Percentiles rank a stretch among this genome's conserved stretches.
Evolutionary conservation across 108 stramenopile genomes (phyloP).

Genomic region (Nitzschia sp.): DNA sequence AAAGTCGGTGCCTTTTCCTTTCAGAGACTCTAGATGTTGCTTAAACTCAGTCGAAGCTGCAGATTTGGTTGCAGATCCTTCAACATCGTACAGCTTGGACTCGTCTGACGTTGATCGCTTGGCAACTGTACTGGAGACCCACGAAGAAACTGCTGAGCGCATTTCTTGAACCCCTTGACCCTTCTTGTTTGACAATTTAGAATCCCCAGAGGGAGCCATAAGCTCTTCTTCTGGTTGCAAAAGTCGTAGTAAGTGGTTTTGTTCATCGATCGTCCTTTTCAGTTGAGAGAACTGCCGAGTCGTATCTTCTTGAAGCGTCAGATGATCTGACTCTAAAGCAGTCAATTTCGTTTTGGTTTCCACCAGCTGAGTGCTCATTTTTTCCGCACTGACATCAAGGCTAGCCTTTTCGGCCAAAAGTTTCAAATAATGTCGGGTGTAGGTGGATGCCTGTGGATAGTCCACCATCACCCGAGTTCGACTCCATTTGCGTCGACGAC

Average conservation of each 20-base stretch:
- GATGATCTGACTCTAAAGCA: conserved; percentile 38
- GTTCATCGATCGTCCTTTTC: conserved; percentile 16
- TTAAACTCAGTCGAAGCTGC: conserved; percentile 13
- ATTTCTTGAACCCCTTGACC: conserved; percentile 30
- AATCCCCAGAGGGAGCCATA: neutral
- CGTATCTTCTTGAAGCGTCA: conserved; percentile 23
- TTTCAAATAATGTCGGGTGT: conserved; percentile 42
- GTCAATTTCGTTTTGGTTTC: conserved; percentile 56
- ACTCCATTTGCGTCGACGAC: conserved; percentile 56
- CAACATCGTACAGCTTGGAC: neutral
- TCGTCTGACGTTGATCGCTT: conserved; percentile 9
- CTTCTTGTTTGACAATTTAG: conserved; percentile 10
- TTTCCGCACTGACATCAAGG: conserved; percentile 31
- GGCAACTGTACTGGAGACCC: conserved; percentile 33
- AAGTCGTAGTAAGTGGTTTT: conserved; percentile 14
- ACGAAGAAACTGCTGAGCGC: conserved; percentile 37
- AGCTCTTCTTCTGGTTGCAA: conserved; percentile 12
- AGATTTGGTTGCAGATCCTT: neutral
- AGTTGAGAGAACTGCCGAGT: conserved; percentile 10
- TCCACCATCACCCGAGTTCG: conserved; percentile 48
- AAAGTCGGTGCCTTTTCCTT: conserved; percentile 30
- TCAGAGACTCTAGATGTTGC: conserved; percentile 33
- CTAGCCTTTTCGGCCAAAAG: conserved; percentile 50
- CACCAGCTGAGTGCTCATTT: conserved; percentile 50
- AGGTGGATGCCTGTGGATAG: conserved; percentile 47